A percentile compares a stretch with the other conserved stretches of the same genome.
Conservation (phyloP, 2,329 filamentous ascomycete species). For the Neobulgaria alba region DNA sequence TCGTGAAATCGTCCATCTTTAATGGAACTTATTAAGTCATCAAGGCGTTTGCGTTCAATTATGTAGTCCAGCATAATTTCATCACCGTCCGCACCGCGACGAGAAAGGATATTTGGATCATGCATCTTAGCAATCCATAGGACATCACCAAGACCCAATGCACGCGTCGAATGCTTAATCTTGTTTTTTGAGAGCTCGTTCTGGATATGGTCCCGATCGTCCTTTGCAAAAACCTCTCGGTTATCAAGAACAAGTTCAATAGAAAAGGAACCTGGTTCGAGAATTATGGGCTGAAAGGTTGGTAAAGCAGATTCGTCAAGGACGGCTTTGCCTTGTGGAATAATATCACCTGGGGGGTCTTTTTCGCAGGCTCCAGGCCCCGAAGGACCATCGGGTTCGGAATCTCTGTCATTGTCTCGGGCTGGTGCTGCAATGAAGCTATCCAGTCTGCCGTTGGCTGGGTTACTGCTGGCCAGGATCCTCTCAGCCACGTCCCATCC, state of each 20-base stretch:
- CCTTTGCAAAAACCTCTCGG: conserved; percentile 64
- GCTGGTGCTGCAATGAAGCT: conserved; percentile 6
- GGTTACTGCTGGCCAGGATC: conserved; percentile 42
- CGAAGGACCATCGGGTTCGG: neutral
- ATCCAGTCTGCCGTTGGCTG: conserved; percentile 11
- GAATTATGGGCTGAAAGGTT: conserved; percentile 46
- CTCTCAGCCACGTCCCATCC: conserved; percentile 66
- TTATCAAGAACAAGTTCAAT: conserved; percentile 66
- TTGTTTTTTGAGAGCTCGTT: conserved; percentile 54
- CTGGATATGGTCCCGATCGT: conserved; percentile 69
- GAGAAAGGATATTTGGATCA: conserved; percentile 46
- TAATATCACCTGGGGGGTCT: conserved; percentile 8
- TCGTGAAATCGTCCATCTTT: conserved; percentile 77
- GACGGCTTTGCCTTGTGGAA: conserved; percentile 21
- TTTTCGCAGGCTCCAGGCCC: neutral
- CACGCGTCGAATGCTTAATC: conserved; percentile 56
- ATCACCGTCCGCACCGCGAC: conserved; percentile 51
- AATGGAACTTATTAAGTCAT: conserved; percentile 72
- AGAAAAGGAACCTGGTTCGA: conserved; percentile 59
- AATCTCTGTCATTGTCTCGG: conserved; percentile 1
- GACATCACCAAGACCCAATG: conserved; percentile 64
- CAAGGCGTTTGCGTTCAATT: conserved; percentile 70
- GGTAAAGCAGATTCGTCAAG: conserved; percentile 22
- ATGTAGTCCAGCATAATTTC: conserved; percentile 75
- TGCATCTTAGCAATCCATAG: conserved; percentile 72